Evolutionary conservation across 1,139 yeast genomes (phyloP), one percentile per base, ranked within the genome.

Genomic region (Yamadazyma atlantica): DNA sequence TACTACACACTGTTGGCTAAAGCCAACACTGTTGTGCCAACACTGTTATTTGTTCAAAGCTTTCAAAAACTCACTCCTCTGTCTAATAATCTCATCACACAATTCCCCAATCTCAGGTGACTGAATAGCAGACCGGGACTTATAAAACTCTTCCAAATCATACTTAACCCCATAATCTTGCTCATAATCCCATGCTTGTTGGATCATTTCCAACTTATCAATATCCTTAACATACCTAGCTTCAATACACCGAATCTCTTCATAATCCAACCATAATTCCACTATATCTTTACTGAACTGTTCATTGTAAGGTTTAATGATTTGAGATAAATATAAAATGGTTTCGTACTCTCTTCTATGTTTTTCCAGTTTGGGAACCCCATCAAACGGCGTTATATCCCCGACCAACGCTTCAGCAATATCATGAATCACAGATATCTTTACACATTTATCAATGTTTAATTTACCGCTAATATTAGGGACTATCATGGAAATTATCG

Each of bases 321-420:
- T 57, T 2, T 73, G 68, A 21, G 83, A 62, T 40, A 92, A 60
- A 57, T 82, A 89, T 33, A 75, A 58, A 50, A 92, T 86, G 5
- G 97, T 81, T 23, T 66, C 80, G 33, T 70, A 73, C 56, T 92
- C 98, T 41, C 97, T 75, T 41, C 84, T 73, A 56, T 88, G 95
- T 60, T 92, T 92, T 50, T 78, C 83, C 13, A 50, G 47, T 54
- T 84, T 84, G 32, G 79, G 61, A n/a, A 86, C 79, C 0, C 73
- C 75, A 44, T 82, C 95, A 53, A 77, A 78, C 11, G 98, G 98
- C 1, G 96, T 89, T 40, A 92, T 88, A 58, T 92, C 98, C 11
- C 97, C 97, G 9, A 92, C 97, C 27, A 92, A 66, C 5, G 90
- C 65, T 65, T 92, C 98, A 9, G 98, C 97, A 55, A 92, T 84